Evolutionary conservation across 139 green algal species (phyloP).

Genomic region (Haematococcus lacustris): DNA sequence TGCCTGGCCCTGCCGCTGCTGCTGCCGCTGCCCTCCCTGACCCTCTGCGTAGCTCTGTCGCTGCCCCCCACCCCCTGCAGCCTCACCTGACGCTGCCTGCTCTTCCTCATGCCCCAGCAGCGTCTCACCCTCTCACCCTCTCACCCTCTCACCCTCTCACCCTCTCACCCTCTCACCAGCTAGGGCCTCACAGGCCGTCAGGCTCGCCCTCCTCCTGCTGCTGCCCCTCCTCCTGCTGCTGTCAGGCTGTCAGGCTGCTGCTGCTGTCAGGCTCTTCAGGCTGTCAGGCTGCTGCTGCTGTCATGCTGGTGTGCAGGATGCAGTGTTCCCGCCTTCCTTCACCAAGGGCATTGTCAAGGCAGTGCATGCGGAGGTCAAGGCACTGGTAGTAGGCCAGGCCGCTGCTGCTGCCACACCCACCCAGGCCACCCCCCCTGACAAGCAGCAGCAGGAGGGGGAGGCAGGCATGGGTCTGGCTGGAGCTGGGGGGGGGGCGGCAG

Average conservation of each 20-base stretch:
- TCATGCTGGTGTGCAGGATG: slow-evolving; percentile 6
- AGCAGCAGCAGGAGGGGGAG: background rate
- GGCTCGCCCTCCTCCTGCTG: too few relatives aligned
- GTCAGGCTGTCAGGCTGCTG: too few relatives aligned
- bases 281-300: background rate
- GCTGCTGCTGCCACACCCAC: background rate
- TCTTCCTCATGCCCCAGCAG: background rate
- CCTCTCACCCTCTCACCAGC: background rate
- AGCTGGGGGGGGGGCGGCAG: too few relatives aligned
- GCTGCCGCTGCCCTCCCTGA: too few relatives aligned
- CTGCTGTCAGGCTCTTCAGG: too few relatives aligned
- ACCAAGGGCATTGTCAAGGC: slow-evolving; percentile 7
- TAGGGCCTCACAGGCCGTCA: background rate
- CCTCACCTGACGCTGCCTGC: background rate
- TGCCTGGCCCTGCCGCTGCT: too few relatives aligned
- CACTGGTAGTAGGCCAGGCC: background rate
- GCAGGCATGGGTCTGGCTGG: background rate
- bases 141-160: background rate
- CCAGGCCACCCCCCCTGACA: background rate
- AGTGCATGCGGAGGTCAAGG: slow-evolving; percentile 6
- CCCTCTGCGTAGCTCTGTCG: too few relatives aligned
- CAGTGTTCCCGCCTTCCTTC: slow-evolving; percentile 21
- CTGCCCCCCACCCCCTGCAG: background rate
- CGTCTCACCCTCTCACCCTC: background rate
- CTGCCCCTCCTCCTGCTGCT: too few relatives aligned